A percentile compares a stretch with the other conserved stretches of the same genome.
These are phyloP conservation scores for Corylus heterophylla DNA, from an alignment of 306 rosid genomes.

Conservation along the genomic window DNA sequence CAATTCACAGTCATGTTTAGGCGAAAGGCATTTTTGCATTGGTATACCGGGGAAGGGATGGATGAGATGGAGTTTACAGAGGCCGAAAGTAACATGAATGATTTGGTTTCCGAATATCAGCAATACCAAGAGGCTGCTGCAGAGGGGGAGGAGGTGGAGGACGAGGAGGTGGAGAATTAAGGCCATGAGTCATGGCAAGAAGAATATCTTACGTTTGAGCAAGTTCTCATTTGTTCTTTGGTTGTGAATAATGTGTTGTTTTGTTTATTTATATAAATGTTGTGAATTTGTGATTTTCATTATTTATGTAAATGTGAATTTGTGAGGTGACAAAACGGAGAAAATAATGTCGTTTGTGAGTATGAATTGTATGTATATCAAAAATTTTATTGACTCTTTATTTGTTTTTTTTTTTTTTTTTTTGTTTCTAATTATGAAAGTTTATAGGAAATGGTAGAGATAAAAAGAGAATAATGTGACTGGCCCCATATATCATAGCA, in stretches of 20 bases:
- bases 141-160: slow-evolving; percentile 45
- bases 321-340: background rate
- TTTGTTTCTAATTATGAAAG: background rate
- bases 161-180: slow-evolving; percentile 33
- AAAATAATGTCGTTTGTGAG: background rate
- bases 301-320: background rate
- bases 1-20: slow-evolving; percentile 89
- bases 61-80: slow-evolving; percentile 91
- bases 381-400: background rate
- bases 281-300: slow-evolving; percentile 22
- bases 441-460: background rate
- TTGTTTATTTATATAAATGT: slow-evolving; percentile 10
- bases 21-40: slow-evolving; percentile 89
- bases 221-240: slow-evolving; percentile 6
- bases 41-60: slow-evolving; percentile 93
- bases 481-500: background rate
- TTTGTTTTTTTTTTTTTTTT: background rate
- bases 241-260: slow-evolving; percentile 19
- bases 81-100: slow-evolving; percentile 93
- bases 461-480: background rate
- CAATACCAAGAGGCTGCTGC: slow-evolving; percentile 81
- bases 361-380: background rate
- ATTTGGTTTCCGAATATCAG: slow-evolving; percentile 85
- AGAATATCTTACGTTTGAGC: background rate
- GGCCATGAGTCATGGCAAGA: background rate